Evolutionary conservation across 1,284 basidiomycete species (phyloP).

Genomic region (Boletus hoseneyae): DNA sequence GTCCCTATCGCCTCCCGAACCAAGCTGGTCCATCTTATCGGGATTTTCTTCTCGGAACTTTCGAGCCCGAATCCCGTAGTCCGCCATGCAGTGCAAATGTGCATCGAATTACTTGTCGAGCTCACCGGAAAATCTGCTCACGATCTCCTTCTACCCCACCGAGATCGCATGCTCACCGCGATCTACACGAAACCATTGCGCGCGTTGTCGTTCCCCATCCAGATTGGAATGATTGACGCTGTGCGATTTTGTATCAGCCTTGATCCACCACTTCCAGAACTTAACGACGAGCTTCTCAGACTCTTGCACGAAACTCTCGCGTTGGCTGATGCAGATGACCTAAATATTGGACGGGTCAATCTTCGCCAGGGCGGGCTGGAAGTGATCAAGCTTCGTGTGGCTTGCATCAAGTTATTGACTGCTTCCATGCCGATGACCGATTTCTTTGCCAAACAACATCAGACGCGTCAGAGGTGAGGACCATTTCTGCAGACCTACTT

Average conservation of each 20-base stretch:
- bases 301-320: constrained; percentile 94
- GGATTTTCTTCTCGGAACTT: constrained; percentile 88
- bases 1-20: constrained; percentile 42
- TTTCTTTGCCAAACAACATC: constrained; percentile 80
- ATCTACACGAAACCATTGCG: constrained; percentile 98
- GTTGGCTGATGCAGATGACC: constrained; percentile 93
- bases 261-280: constrained; percentile 82
- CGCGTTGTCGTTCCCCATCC: constrained; percentile 92
- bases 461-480: constrained; percentile 79
- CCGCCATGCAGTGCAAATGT: constrained; percentile 80
- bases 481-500: not conserved
- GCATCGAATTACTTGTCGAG: constrained; percentile 79
- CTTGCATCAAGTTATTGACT: constrained; percentile 90
- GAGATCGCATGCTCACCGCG: constrained; percentile 82
- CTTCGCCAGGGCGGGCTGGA: constrained; percentile 82
- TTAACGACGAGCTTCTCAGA: constrained; percentile 90
- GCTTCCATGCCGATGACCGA: constrained; percentile 95
- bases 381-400: constrained; percentile 90
- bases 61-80: constrained; percentile 87
- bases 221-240: constrained; percentile 98
- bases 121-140: constrained; percentile 71
- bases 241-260: constrained; percentile 89
- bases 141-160: constrained; percentile 82
- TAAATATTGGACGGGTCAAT: constrained; percentile 70
- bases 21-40: constrained; percentile 65